These are phyloP conservation scores for Graphiopsis chlorocephala DNA, from an alignment of 2,329 filamentous ascomycete genomes.

Conservation along the genomic window DNA sequence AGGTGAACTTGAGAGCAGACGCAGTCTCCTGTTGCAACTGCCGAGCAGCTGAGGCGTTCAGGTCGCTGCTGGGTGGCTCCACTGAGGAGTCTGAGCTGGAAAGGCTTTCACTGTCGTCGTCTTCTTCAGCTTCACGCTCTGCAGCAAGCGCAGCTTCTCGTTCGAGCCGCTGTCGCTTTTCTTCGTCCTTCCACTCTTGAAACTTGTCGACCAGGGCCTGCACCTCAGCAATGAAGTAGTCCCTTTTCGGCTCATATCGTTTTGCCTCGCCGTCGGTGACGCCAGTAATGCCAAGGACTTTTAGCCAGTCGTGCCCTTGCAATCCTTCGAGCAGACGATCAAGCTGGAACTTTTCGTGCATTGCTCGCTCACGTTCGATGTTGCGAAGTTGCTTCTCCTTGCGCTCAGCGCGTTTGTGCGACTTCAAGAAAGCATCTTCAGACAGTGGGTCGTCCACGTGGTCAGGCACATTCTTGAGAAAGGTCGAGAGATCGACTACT, in stretches of 20 bases:
- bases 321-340: slow-evolving; percentile 73
- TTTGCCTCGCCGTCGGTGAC: slow-evolving; percentile 83
- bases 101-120: slow-evolving; percentile 29
- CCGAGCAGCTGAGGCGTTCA: slow-evolving; percentile 68
- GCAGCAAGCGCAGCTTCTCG: slow-evolving; percentile 61
- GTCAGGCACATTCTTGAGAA: slow-evolving; percentile 30
- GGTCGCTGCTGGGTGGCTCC: slow-evolving; percentile 64
- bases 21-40: slow-evolving; percentile 73
- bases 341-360: slow-evolving; percentile 65
- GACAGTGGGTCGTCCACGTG: slow-evolving; percentile 53
- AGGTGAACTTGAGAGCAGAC: slow-evolving; percentile 44
- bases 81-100: slow-evolving; percentile 29
- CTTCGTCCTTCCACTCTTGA: slow-evolving; percentile 80
- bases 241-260: slow-evolving; percentile 79
- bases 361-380: slow-evolving; percentile 63
- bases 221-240: slow-evolving; percentile 81
- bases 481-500: slow-evolving; percentile 9
- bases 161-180: slow-evolving; percentile 76
- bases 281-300: slow-evolving; percentile 82
- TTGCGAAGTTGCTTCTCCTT: slow-evolving; percentile 68
- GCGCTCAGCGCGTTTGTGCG: slow-evolving; percentile 60
- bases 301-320: slow-evolving; percentile 88
- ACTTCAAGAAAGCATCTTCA: slow-evolving; percentile 55
- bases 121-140: slow-evolving; percentile 46
- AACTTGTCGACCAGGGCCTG: slow-evolving; percentile 83